Percentiles rank a stretch among this genome's conserved stretches.
Conservation (phyloP, 164 flowering plant genomes). For the Chimonanthus praecox region DNA sequence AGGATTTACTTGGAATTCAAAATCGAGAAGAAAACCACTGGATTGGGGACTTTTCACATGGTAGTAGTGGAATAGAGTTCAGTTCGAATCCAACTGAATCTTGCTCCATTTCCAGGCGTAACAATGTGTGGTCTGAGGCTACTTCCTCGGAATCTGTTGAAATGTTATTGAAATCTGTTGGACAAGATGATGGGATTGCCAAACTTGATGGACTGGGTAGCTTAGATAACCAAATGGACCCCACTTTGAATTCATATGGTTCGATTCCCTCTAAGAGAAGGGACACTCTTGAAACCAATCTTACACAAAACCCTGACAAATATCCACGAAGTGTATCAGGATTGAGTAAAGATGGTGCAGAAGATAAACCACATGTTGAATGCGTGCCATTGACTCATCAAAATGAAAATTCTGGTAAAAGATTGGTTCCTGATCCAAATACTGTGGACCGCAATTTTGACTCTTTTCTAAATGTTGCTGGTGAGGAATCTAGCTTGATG, state of each 20-base stretch:
- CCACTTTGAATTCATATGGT: slow-evolving; percentile 28
- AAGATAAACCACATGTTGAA: slow-evolving; percentile 15
- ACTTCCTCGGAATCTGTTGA: slow-evolving; percentile 97
- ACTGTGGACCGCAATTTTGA: slow-evolving; percentile 13
- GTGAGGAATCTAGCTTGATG: slow-evolving; percentile 1
- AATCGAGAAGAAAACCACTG: slow-evolving; percentile 82
- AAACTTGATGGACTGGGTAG: slow-evolving; percentile 37
- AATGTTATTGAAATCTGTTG: slow-evolving; percentile 90
- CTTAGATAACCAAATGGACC: slow-evolving; percentile 41
- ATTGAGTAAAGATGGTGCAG: slow-evolving; percentile 16
- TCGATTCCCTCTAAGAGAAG: slow-evolving; percentile 17
- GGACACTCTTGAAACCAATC: slow-evolving; percentile 20
- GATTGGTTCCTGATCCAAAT: slow-evolving; percentile 13
- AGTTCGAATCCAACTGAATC: slow-evolving; percentile 64
- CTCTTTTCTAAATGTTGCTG: not conserved
- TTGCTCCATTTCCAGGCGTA: slow-evolving; percentile 70
- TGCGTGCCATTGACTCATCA: slow-evolving; percentile 13
- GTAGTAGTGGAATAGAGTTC: slow-evolving; percentile 65
- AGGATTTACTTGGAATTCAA: slow-evolving; percentile 78
- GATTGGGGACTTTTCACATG: slow-evolving; percentile 83
- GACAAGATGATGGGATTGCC: slow-evolving; percentile 73
- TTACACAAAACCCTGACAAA: slow-evolving; percentile 25
- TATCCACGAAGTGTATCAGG: slow-evolving; percentile 18
- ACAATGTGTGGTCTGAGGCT: slow-evolving; percentile 98
- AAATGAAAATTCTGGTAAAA: slow-evolving; percentile 24